Conservation (phyloP, 1,284 basidiomycete species). For the Naganishia liquefaciens region DNA sequence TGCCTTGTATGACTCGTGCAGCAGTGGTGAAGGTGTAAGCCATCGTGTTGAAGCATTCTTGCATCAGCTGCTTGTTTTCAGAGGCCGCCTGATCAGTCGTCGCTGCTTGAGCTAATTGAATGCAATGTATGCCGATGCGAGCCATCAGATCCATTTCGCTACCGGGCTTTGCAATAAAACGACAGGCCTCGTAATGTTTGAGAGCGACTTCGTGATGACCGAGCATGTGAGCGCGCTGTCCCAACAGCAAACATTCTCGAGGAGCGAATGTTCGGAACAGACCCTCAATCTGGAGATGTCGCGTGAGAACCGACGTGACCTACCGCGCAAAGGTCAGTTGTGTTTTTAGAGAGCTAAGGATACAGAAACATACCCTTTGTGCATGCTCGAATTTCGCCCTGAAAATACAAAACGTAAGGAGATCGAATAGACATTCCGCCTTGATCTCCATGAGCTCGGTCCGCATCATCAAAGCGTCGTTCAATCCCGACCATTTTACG, state of each 20-base stretch:
- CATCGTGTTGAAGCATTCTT: conserved; percentile 21
- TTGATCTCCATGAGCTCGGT: conserved; percentile 24
- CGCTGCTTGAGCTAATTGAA: conserved; percentile 8
- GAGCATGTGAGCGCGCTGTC: conserved; percentile 31
- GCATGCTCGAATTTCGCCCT: conserved; percentile 25
- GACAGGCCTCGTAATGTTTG: conserved; percentile 26
- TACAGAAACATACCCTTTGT: conserved; percentile 6
- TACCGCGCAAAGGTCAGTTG: neutral
- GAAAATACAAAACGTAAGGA: conserved; percentile 24
- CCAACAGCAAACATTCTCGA: conserved; percentile 27
- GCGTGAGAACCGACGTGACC: conserved; percentile 19
- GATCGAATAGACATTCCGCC: conserved; percentile 25
- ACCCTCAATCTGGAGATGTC: conserved; percentile 21
- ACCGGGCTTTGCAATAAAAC: conserved; percentile 28
- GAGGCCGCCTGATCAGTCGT: conserved; percentile 6
- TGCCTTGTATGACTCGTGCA: conserved; percentile 24
- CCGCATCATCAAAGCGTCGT: conserved; percentile 7
- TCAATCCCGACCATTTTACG: neutral
- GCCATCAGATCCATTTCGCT: conserved; percentile 31
- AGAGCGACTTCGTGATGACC: conserved; percentile 19
- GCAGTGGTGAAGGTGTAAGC: conserved; percentile 26
- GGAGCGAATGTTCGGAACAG: conserved; percentile 30
- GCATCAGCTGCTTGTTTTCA: conserved; percentile 20
- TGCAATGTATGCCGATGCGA: conserved; percentile 13
- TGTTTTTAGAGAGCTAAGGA: neutral